Evolutionary conservation across 164 flowering plant species (phyloP).

Genomic region (Akebia trifoliata): DNA sequence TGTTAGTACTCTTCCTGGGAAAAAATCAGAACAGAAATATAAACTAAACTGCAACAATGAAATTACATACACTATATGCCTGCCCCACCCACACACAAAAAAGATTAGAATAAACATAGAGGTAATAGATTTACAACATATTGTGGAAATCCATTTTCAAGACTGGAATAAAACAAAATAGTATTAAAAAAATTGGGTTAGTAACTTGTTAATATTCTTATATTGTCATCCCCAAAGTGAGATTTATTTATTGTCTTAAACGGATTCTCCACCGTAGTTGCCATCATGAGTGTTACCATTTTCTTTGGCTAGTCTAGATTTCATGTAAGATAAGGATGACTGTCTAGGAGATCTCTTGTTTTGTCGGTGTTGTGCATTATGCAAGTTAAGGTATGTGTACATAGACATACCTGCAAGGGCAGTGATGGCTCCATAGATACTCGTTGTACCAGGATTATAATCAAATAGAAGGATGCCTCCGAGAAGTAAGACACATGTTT

Average conservation of each 20-base stretch:
- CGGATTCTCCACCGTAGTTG: conserved; percentile 41
- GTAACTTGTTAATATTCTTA: conserved; percentile 8
- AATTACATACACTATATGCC: no score
- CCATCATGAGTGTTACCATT: conserved; percentile 40
- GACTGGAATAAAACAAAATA: background rate
- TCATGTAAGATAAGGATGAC: conserved; percentile 34
- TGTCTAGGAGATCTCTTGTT: conserved; percentile 41
- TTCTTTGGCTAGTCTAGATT: conserved; percentile 68
- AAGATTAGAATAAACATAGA: conserved; percentile 5
- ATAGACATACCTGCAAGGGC: conserved; percentile 84
- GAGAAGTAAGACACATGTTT: conserved; percentile 87
- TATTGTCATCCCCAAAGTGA: background rate
- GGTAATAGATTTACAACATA: conserved; percentile 7
- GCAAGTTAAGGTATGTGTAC: conserved; percentile 76
- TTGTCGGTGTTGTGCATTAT: conserved; percentile 26
- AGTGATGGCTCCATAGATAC: conserved; percentile 71
- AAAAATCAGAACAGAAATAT: no score
- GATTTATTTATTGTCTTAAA: conserved; percentile 21
- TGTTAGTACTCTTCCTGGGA: no score
- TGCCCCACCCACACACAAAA: no score
- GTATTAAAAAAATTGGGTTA: conserved; percentile 8
- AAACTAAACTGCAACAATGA: no score
- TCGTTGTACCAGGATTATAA: conserved; percentile 75
- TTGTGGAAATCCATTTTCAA: background rate
- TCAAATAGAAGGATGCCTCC: conserved; percentile 75